phyloP scores from a whole-genome alignment of 129 eudicot genomes.

The Arctium lappa region DNA sequence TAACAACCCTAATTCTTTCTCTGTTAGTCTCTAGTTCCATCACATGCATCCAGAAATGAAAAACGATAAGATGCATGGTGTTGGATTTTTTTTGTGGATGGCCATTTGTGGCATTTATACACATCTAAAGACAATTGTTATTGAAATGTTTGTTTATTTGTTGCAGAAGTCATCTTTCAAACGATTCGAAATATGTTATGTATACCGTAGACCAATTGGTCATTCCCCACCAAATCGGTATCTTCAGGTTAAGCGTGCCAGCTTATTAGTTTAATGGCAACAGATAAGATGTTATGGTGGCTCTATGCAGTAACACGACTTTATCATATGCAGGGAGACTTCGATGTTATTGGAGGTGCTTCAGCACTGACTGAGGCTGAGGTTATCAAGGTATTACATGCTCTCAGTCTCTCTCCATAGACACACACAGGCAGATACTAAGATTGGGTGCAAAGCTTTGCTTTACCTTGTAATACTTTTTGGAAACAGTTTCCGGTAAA shows the following conservation, averaged over 20 bases:
- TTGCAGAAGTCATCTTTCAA: slow-evolving; percentile 82
- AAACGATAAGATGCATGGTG: neutral
- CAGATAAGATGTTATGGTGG: slow-evolving; percentile 4
- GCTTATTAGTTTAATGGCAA: slow-evolving; percentile 9
- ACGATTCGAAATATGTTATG: slow-evolving; percentile 80
- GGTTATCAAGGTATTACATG: slow-evolving; percentile 62
- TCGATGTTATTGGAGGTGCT: slow-evolving; percentile 91
- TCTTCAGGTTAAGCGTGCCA: slow-evolving; percentile 61
- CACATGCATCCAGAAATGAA: neutral
- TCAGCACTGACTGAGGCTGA: slow-evolving; percentile 85
- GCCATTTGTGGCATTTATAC: neutral
- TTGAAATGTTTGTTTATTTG: slow-evolving; percentile 12
- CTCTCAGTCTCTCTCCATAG: neutral
- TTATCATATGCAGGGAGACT: slow-evolving; percentile 62
- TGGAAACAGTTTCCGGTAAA: neutral
- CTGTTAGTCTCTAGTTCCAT: neutral
- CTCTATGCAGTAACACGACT: neutral
- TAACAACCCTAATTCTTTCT: neutral
- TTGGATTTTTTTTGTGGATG: neutral
- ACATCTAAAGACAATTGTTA: neutral
- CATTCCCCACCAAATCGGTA: slow-evolving; percentile 93
- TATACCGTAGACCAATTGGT: slow-evolving; percentile 85
- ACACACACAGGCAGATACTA: neutral
- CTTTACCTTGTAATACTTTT: neutral
- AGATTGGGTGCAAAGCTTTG: too few relatives aligned